Evolutionary conservation across 2,329 filamentous ascomycete genomes (phyloP).

Genomic region (Aspergillus tanneri): DNA sequence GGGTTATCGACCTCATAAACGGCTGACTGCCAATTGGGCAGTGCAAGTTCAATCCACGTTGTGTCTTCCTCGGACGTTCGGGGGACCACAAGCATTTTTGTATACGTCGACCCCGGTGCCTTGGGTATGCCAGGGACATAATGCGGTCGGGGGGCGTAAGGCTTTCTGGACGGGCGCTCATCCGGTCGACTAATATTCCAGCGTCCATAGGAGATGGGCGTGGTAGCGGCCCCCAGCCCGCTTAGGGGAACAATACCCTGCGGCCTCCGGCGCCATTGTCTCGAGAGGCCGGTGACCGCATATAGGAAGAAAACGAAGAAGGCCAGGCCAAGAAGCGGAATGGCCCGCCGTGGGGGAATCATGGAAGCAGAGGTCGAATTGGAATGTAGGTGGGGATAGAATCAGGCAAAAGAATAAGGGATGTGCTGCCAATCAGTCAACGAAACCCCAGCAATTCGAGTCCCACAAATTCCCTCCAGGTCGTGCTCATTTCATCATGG

Average conservation of each 20-base stretch:
- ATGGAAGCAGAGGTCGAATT: slow-evolving; percentile 23
- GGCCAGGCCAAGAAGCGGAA: slow-evolving; percentile 34
- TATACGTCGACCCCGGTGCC: slow-evolving; percentile 51
- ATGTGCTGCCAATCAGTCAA: slow-evolving; percentile 4
- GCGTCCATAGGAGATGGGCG: slow-evolving; percentile 11
- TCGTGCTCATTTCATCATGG: background rate
- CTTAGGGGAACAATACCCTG: slow-evolving; percentile 42
- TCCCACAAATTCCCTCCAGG: too few relatives aligned
- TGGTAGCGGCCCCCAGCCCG: slow-evolving; percentile 28
- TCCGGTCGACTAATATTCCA: slow-evolving; percentile 20
- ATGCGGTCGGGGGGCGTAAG: slow-evolving; percentile 31
- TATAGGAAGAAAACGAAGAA: slow-evolving; percentile 32
- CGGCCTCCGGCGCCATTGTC: slow-evolving; percentile 36
- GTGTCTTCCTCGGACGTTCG: slow-evolving; percentile 53
- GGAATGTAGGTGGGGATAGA: slow-evolving; percentile 10
- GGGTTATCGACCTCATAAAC: slow-evolving; percentile 57
- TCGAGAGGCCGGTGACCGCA: slow-evolving; percentile 30
- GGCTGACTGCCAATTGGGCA: slow-evolving; percentile 50
- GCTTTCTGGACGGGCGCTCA: slow-evolving; percentile 14
- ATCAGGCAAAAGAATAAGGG: slow-evolving; percentile 2
- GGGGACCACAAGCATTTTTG: slow-evolving; percentile 56
- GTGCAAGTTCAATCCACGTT: slow-evolving; percentile 54
- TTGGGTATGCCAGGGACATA: slow-evolving; percentile 41
- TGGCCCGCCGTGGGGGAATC: slow-evolving; percentile 33
- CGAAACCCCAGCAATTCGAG: too few relatives aligned